Evolutionary conservation across 257 asterid species (phyloP), one percentile per base, ranked within the genome.

Genomic region (Marsdenia floribunda): DNA sequence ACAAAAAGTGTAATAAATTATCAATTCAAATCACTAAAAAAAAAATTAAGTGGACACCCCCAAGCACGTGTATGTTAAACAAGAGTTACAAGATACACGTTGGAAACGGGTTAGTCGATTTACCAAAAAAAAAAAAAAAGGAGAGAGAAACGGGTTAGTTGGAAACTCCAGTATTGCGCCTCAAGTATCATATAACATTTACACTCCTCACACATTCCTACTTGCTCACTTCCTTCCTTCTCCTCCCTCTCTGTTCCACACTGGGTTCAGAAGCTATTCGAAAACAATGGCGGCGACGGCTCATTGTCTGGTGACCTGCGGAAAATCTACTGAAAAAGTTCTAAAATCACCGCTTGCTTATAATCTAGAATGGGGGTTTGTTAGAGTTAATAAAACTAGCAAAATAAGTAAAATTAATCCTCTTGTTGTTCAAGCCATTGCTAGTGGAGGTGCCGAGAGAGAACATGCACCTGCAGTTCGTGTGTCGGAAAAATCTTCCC

Each of bases 401-500:
- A 18, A 70, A 26, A 21, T 16, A 46, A 71, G 21, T 26, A 37
- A 18, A 6, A 12, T 15, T 19, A 59, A 35, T 40, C 77, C 77
- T 15, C 78, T 78, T 37, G 60, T 77, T 47, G 75, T 78, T 40
- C 76, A 71, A 58, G 90, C 86, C 4, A 71, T 54, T 73, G 78
- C 80, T n/a, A 65, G 29, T 12, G 77, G 66, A 77, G 47, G 85
- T 49, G 89, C 82, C 46, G 68, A 79, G 75, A 38, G 79, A 11
- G 86, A 76, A 5, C 79, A 75, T 77, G 87, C 81, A 18, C 87
- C 80, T 58, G 84, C 76, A 33, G 81, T 81, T 72, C 82, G 83
- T 37, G 80, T 82, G 61, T 15, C 80, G 12, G 81, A 74, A 29
- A 72, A 66, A 38, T 75, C 87, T 65, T 16, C 83, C 24, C 61